Evolutionary conservation across 2,329 filamentous ascomycete genomes (phyloP).

Genomic region (Cadophora malorum): DNA sequence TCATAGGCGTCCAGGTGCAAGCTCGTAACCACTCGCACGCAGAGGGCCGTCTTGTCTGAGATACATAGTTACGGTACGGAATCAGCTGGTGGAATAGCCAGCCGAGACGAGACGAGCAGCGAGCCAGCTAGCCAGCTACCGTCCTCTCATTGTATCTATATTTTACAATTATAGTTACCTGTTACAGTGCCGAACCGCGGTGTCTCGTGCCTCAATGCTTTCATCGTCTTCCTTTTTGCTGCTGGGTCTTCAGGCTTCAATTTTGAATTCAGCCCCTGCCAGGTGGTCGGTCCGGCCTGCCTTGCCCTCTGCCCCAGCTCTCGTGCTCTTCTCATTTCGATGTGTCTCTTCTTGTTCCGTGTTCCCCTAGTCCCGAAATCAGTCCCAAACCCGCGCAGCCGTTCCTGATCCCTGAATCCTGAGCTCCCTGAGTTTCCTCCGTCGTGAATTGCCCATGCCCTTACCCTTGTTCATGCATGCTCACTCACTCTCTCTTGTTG

Average conservation of each 20-base stretch:
- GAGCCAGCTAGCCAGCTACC: not conserved
- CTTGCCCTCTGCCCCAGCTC: constrained; percentile 10
- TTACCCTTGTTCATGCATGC: not conserved
- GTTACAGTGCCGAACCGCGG: not conserved
- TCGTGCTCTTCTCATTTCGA: constrained; percentile 39
- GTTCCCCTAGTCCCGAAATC: constrained; percentile 39
- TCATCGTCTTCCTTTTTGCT: not conserved
- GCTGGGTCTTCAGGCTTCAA: not conserved
- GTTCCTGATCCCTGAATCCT: constrained; percentile 24
- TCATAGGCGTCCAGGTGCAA: constrained; percentile 2
- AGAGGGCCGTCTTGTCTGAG: constrained; percentile 8
- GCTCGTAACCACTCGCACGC: constrained; percentile 16
- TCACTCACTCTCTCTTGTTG: not conserved
- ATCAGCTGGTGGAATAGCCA: not conserved
- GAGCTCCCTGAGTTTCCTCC: not conserved
- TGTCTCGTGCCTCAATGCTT: constrained; percentile 1
- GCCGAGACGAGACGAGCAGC: not conserved
- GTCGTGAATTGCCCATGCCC: constrained; percentile 9
- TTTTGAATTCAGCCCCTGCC: constrained; percentile 2
- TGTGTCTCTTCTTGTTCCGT: constrained; percentile 39
- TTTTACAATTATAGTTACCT: constrained; percentile 10
- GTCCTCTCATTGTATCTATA: not conserved
- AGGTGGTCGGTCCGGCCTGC: constrained; percentile 12
- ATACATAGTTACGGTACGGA: not conserved
- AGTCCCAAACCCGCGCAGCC: constrained; percentile 34